These are phyloP conservation scores for Paspalum notatum DNA, from an alignment of 176 grass and related monocot species.

Conservation along the genomic window DNA sequence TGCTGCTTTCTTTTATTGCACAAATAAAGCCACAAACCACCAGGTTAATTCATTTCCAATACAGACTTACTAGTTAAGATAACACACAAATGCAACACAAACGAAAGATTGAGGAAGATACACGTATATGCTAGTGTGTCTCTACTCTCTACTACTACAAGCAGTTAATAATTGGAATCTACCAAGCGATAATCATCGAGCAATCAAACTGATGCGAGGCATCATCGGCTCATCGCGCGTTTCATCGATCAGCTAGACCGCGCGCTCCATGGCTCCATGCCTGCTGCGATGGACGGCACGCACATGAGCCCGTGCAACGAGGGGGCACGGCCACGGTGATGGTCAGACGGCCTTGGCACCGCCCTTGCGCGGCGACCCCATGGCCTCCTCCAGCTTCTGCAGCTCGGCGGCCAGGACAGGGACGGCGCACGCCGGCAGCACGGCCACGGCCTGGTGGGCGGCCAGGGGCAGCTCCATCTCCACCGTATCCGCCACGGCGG, in stretches of 20 bases:
- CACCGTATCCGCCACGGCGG: neutral
- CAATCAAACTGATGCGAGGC: neutral
- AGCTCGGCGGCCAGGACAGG: constrained; percentile 68
- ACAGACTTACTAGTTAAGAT: neutral
- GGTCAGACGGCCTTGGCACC: constrained; percentile 43
- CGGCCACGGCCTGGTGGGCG: constrained; percentile 42
- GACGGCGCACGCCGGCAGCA: constrained; percentile 48
- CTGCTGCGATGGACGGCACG: too few species aligned
- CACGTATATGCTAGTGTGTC: neutral
- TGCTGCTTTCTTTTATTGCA: too few species aligned
- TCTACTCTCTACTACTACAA: neutral
- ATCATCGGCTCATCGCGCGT: too few species aligned
- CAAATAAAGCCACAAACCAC: neutral
- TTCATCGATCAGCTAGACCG: too few species aligned
- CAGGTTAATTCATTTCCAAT: neutral
- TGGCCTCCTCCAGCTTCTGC: constrained; percentile 56
- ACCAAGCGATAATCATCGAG: neutral
- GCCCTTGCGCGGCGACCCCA: constrained; percentile 47
- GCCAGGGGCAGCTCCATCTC: constrained; percentile 46
- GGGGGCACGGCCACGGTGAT: neutral
- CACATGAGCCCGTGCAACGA: too few species aligned
- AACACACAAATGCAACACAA: neutral
- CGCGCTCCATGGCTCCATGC: too few species aligned
- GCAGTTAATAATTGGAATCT: neutral
- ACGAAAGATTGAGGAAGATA: neutral